Conservation (phyloP, 2,329 filamentous ascomycete species). For the Fusarium nelsonii region DNA sequence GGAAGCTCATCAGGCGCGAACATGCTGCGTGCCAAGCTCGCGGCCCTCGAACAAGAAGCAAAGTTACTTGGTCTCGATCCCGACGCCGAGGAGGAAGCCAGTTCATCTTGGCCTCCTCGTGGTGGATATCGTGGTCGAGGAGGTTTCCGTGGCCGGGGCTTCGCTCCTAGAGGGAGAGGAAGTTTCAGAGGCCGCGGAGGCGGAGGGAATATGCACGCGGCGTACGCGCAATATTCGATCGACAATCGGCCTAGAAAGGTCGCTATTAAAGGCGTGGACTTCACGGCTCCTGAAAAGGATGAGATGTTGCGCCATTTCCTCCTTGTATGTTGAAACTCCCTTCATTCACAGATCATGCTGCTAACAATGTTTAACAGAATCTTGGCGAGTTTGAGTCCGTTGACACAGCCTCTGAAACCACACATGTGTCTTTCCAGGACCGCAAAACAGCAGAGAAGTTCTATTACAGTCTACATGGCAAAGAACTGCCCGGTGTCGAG, state of each 20-base stretch:
- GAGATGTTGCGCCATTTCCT: conserved; percentile 79
- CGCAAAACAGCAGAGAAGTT: conserved; percentile 79
- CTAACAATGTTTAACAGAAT: conserved; percentile 57
- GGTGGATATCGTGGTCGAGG: conserved; percentile 52
- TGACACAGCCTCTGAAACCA: conserved; percentile 59
- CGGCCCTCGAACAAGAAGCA: conserved; percentile 79
- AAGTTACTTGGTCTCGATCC: conserved; percentile 76
- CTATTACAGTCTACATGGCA: conserved; percentile 68
- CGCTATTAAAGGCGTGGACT: conserved; percentile 72
- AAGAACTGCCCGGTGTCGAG: conserved; percentile 70
- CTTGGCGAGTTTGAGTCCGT: conserved; percentile 73
- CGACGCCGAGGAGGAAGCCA: conserved; percentile 59
- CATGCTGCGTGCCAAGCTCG: conserved; percentile 76
- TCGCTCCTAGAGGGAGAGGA: conserved; percentile 55
- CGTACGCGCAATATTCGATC: conserved; percentile 74
- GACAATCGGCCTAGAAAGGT: conserved; percentile 82
- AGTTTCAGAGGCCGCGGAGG: conserved; percentile 58
- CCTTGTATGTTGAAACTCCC: conserved; percentile 63
- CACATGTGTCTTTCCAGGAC: conserved; percentile 73
- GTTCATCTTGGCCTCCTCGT: conserved; percentile 41
- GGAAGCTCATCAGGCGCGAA: conserved; percentile 66
- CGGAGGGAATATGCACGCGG: conserved; percentile 62
- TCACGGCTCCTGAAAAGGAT: conserved; percentile 71
- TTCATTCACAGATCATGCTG: not conserved
- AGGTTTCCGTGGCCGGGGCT: conserved; percentile 40